These are phyloP conservation scores for Skeletonema grethae DNA, from an alignment of 108 stramenopile species.

Conservation along the genomic window DNA sequence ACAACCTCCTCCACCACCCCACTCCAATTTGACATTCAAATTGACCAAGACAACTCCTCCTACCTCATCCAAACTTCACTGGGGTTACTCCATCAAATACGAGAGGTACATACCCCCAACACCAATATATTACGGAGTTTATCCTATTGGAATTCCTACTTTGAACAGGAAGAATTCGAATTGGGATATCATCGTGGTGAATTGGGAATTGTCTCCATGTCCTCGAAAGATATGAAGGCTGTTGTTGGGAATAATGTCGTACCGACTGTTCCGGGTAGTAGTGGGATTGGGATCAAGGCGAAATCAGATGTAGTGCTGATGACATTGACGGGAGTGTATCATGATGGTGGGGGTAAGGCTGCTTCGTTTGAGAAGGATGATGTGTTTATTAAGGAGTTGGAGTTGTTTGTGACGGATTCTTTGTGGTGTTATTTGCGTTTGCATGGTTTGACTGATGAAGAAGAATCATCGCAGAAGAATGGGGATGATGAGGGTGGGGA, in stretches of 20 bases:
- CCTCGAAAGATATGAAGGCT: constrained; percentile 3
- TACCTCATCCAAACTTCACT: constrained; percentile 39
- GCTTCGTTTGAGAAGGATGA: no score
- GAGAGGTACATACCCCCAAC: constrained; percentile 19
- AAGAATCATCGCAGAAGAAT: no score
- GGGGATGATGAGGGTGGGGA: no score
- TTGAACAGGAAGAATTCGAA: constrained; percentile 5
- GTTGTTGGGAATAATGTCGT: no score
- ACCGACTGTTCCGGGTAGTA: no score
- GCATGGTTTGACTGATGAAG: no score
- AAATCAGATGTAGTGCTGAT: constrained; percentile 22
- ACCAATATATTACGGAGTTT: constrained; percentile 37
- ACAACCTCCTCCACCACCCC: no score
- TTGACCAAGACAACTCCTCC: constrained; percentile 23
- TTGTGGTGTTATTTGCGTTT: no score
- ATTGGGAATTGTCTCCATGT: neutral
- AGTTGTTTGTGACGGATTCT: no score
- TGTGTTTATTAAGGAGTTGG: no score
- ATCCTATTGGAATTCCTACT: constrained; percentile 28
- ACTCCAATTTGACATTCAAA: constrained; percentile 8
- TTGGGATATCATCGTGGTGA: neutral
- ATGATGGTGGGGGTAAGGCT: neutral
- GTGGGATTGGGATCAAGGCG: no score
- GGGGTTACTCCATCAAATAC: constrained; percentile 31
- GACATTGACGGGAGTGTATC: constrained; percentile 37